phyloP scores from a whole-genome alignment of 768 basidiomycete species.

The Lentinula raphanica region DNA sequence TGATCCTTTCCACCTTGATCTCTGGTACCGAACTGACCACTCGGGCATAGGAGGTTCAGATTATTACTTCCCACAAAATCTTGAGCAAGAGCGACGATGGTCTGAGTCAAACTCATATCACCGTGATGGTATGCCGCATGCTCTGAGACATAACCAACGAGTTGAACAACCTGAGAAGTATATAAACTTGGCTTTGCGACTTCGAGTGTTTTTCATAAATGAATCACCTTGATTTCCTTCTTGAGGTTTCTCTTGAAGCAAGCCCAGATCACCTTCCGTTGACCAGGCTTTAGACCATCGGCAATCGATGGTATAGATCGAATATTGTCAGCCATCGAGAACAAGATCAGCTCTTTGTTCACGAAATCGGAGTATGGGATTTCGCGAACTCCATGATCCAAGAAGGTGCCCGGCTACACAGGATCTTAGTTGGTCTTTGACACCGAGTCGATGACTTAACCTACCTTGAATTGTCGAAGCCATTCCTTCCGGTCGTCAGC shows the following conservation, averaged over 20 bases:
- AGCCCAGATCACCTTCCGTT: conserved; percentile 93
- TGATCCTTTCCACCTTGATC: conserved; percentile 93
- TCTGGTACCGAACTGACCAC: conserved; percentile 95
- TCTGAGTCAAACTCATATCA: conserved; percentile 78
- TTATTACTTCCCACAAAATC: conserved; percentile 96
- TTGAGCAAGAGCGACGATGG: conserved; percentile 93
- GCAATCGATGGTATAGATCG: conserved; percentile 94
- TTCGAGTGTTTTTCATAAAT: too few relatives aligned
- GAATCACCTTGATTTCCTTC: conserved; percentile 77
- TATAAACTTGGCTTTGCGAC: too few relatives aligned
- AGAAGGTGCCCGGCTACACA: conserved; percentile 81
- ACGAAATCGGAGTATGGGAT: conserved; percentile 93
- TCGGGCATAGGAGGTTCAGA: conserved; percentile 78
- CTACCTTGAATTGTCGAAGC: conserved; percentile 86
- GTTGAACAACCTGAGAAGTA: conserved; percentile 71
- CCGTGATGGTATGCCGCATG: conserved; percentile 97
- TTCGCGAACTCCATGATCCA: conserved; percentile 83
- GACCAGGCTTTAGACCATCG: conserved; percentile 96
- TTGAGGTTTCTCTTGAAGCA: conserved; percentile 94
- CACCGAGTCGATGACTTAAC: conserved; percentile 4
- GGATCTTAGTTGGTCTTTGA: background rate
- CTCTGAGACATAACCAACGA: conserved; percentile 92
- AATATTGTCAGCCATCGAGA: conserved; percentile 99
- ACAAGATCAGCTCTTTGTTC: conserved; percentile 94
- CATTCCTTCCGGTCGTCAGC: conserved; percentile 98